Evolutionary conservation across 1,284 basidiomycete genomes (phyloP).

Genomic region (Cryptococcus sp.): DNA sequence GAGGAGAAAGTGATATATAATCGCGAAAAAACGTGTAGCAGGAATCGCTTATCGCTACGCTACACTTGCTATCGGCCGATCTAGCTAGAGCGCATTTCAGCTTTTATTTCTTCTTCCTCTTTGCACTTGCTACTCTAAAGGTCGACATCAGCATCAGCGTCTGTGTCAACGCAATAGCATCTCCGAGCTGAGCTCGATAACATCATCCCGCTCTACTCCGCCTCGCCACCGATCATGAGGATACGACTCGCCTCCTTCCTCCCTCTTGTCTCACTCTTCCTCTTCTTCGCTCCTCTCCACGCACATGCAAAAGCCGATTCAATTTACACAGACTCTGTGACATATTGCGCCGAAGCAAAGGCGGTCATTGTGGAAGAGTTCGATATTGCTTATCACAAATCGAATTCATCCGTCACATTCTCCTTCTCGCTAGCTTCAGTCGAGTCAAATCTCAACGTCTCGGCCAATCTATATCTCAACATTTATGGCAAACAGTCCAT

Average conservation of each 20-base stretch:
- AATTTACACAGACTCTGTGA: slow-evolving; percentile 71
- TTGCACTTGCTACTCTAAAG: no score
- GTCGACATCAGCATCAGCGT: no score
- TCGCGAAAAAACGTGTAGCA: no score
- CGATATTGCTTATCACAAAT: slow-evolving; percentile 70
- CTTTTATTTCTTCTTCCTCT: no score
- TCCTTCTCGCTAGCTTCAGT: slow-evolving; percentile 44
- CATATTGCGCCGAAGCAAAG: slow-evolving; percentile 79
- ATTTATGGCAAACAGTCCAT: slow-evolving; percentile 76
- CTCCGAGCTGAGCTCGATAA: neutral
- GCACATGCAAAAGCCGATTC: slow-evolving; percentile 10
- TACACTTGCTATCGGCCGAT: no score
- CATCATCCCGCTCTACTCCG: neutral
- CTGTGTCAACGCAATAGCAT: neutral
- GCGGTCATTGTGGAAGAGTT: slow-evolving; percentile 78
- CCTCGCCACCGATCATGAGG: slow-evolving; percentile 2
- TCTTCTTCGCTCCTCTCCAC: slow-evolving; percentile 7
- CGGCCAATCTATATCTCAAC: slow-evolving; percentile 74
- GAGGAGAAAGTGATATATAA: no score
- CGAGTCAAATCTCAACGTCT: slow-evolving; percentile 70
- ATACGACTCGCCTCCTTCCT: neutral
- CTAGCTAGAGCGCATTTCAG: no score
- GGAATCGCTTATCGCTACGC: no score
- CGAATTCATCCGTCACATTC: slow-evolving; percentile 57
- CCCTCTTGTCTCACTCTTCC: neutral